Conservation (phyloP, 148 eudicot species). For the Mesembryanthemum crystallinum region DNA sequence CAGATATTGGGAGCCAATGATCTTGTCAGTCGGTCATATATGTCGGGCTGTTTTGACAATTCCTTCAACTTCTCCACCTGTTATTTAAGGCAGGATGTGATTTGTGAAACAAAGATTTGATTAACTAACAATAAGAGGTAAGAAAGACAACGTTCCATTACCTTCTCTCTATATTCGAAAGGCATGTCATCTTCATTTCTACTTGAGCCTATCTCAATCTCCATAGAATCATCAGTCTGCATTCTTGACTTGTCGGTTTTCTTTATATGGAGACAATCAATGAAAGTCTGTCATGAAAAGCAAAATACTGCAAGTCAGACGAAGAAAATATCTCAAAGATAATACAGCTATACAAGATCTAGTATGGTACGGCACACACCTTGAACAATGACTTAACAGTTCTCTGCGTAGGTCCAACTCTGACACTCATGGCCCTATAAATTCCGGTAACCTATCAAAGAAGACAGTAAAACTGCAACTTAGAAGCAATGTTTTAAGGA, state of each 20-base stretch:
- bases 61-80: conserved; percentile 82
- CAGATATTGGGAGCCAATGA: conserved; percentile 98
- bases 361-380: conserved; percentile 33
- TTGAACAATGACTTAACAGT: conserved; percentile 94
- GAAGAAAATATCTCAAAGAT: neutral
- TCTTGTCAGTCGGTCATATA: conserved; percentile 68
- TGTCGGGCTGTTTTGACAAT: conserved; percentile 73
- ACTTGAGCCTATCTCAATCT: conserved; percentile 50
- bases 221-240: conserved; percentile 73
- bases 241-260: conserved; percentile 85
- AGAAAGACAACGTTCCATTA: conserved; percentile 11
- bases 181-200: conserved; percentile 53
- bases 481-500: neutral
- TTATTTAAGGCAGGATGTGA: conserved; percentile 13
- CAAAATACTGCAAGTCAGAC: neutral
- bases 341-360: neutral
- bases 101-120: conserved; percentile 1
- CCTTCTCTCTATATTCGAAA: conserved; percentile 52
- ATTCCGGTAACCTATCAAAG: conserved; percentile 80
- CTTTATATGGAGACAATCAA: conserved; percentile 90
- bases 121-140: neutral
- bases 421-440: conserved; percentile 92
- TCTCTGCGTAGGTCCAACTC: conserved; percentile 92
- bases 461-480: conserved; percentile 10
- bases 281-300: conserved; percentile 70